Conservation (phyloP, 331 rosid genomes). For the Dryas integrifolia region DNA sequence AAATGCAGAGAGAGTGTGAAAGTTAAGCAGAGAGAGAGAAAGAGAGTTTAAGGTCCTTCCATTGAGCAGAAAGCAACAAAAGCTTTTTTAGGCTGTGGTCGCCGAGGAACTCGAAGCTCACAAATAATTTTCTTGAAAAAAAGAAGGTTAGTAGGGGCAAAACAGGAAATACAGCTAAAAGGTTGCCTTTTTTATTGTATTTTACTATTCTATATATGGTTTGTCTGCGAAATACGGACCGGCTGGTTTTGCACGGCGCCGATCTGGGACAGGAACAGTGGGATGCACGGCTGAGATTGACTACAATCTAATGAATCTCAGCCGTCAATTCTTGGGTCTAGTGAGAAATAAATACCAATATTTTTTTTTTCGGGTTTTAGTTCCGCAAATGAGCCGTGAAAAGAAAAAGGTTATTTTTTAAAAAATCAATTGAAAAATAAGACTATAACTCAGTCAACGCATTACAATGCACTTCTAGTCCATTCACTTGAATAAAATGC, state of each 20-base stretch:
- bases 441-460: no score
- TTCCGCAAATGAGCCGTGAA: neutral
- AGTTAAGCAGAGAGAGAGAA: conserved; percentile 21
- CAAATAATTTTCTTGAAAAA: neutral
- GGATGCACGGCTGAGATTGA: conserved; percentile 35
- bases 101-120: conserved; percentile 44
- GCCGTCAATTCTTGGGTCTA: conserved; percentile 27
- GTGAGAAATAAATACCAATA: conserved; percentile 26
- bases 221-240: conserved; percentile 21
- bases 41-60: conserved; percentile 59
- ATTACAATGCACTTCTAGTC: no score
- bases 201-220: neutral
- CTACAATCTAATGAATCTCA: conserved; percentile 18
- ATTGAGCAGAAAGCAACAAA: conserved; percentile 70
- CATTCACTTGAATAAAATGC: no score
- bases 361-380: neutral
- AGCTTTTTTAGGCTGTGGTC: conserved; percentile 38
- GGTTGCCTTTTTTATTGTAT: conserved; percentile 10
- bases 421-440: no score
- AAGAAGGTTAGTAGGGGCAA: conserved; percentile 35
- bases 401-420: no score
- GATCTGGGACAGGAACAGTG: conserved; percentile 14
- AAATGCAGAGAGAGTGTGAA: conserved; percentile 15
- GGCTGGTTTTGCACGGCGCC: conserved; percentile 24
- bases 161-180: conserved; percentile 32